Conservation (phyloP, 2,329 filamentous ascomycete species). For the Balansia obtecta region DNA sequence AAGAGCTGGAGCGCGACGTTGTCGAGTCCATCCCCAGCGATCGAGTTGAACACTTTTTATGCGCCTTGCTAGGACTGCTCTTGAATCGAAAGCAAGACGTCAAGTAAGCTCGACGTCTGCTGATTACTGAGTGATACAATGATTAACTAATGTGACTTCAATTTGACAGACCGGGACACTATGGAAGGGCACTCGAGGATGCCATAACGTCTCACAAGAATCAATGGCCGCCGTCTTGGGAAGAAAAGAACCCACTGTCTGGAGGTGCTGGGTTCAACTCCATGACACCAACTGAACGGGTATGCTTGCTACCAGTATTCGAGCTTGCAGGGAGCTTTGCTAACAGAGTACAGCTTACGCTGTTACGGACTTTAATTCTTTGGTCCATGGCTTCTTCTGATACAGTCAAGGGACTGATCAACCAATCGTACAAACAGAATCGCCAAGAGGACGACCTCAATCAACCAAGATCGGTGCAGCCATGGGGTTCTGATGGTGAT, state of each 20-base stretch:
- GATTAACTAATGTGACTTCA: background rate
- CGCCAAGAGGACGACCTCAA: slow-evolving; percentile 71
- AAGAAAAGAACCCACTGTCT: slow-evolving; percentile 68
- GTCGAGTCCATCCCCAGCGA: slow-evolving; percentile 67
- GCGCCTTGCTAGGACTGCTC: slow-evolving; percentile 74
- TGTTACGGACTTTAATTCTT: slow-evolving; percentile 71
- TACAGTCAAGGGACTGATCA: slow-evolving; percentile 65
- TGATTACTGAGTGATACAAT: background rate
- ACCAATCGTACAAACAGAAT: slow-evolving; percentile 76
- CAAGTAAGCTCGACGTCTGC: slow-evolving; percentile 56
- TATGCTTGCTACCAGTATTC: slow-evolving; percentile 29
- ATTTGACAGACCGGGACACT: slow-evolving; percentile 68
- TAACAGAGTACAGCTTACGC: slow-evolving; percentile 49
- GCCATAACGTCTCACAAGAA: slow-evolving; percentile 71
- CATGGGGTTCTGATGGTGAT: slow-evolving; percentile 81
- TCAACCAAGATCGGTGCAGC: slow-evolving; percentile 77
- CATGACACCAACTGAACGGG: slow-evolving; percentile 71
- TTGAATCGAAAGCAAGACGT: slow-evolving; percentile 97
- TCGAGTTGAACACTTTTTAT: slow-evolving; percentile 77
- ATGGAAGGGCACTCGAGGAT: slow-evolving; percentile 86
- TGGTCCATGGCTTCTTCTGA: slow-evolving; percentile 90
- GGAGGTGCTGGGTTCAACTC: slow-evolving; percentile 70
- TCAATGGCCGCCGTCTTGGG: slow-evolving; percentile 84
- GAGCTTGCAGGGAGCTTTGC: background rate
- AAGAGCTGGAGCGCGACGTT: slow-evolving; percentile 85